Conservation (phyloP, 306 rosid genomes). For the Cercis canadensis region DNA sequence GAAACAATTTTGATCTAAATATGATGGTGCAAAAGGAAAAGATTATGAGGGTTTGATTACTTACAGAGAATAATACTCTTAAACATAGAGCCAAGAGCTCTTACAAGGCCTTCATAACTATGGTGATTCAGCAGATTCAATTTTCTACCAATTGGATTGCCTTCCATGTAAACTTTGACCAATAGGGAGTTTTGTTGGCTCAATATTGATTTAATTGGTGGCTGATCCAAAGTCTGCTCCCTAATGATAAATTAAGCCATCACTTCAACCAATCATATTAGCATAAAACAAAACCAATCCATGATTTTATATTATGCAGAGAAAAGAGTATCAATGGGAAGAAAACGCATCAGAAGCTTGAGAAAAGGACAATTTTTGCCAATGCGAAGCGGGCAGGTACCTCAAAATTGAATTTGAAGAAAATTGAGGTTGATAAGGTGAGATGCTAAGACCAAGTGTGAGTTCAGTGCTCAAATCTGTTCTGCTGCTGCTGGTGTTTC, state of each 20-base stretch:
- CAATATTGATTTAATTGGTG: conserved; percentile 49
- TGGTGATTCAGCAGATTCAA: conserved; percentile 50
- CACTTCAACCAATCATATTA: no score
- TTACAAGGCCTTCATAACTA: conserved; percentile 54
- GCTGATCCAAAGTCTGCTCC: conserved; percentile 42
- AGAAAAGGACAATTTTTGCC: conserved; percentile 2
- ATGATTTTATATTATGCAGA: background rate
- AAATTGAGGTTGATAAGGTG: conserved; percentile 38
- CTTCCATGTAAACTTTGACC: conserved; percentile 62
- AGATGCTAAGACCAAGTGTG: conserved; percentile 55
- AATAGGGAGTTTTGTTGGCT: conserved; percentile 45
- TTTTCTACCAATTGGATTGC: conserved; percentile 61
- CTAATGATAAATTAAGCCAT: conserved; percentile 7
- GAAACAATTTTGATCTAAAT: background rate
- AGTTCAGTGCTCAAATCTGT: conserved; percentile 55
- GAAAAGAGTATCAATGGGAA: no score
- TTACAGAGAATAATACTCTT: conserved; percentile 54
- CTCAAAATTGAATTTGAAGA: conserved; percentile 34
- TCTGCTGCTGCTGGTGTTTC: conserved; percentile 29
- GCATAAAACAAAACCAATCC: no score
- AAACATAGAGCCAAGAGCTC: conserved; percentile 52
- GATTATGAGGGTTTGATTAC: conserved; percentile 18
- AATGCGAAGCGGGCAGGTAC: conserved; percentile 17
- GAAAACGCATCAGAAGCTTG: conserved; percentile 3
- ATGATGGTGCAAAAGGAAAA: conserved; percentile 6